Evolutionary conservation across 352 stramenopile genomes (phyloP), one percentile per base, ranked within the genome.

Genomic region (Phytopythium montanum): DNA sequence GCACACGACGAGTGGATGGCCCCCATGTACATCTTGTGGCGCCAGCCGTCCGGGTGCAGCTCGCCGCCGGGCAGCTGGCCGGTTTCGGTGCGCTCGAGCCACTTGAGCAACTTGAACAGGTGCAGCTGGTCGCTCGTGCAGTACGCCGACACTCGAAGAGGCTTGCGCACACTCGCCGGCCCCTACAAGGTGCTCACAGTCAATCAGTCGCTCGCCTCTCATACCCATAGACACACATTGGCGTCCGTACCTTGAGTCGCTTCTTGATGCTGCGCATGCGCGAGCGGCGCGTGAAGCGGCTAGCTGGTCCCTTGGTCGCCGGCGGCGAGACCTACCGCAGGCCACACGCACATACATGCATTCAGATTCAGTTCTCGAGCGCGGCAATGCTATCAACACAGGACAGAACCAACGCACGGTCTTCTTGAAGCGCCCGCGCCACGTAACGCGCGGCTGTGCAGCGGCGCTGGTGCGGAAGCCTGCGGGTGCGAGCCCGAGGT

Each of bases 21-120:
- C 28, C 85, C 85, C 82, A 94, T 91, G 72, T 92, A 90, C 83
- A 94, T 92, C 60, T 92, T 90, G 72, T 91, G 79, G 44, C 50
- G 76, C 85, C 85, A 94, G 19, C 85, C 85, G 54, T 92, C 75
- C 1, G 81, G 78, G 60, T 90, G 86, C 25, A 94, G 67, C 51
- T 94, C 85, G 42, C 83, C 82, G 10, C 85, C 82, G 0, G 82
- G 82, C 13, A 93, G 56, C 66, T 93, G 82, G 2, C 81, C 82
- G 4, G 80, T 92, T 59, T 92, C 83, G 25, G 90, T 69, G 45
- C 83, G 66, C 56, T 95, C 81, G 50, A 95, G 80, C 85, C 85
- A 95, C 57, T 95, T 93, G 59, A 95, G 72, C 62, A 93, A 63
- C 69, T 93, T 93, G 60, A 92, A 92, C 18, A 95, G 64, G 44